Evolutionary conservation across 2,329 filamentous ascomycete genomes (phyloP), one percentile per base, ranked within the genome.

Genomic region (Penicillium italicum): DNA sequence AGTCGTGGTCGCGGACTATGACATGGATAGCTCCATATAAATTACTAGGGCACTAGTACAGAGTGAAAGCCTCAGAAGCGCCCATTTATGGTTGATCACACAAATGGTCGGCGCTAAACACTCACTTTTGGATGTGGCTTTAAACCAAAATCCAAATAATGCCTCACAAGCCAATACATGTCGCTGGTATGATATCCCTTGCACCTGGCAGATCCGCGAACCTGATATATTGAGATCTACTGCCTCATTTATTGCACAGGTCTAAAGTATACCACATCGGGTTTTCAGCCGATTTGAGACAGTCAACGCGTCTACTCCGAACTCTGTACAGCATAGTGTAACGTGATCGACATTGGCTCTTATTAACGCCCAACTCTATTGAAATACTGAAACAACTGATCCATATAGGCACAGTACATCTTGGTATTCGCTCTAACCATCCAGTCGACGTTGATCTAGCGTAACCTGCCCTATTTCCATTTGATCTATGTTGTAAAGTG

Each of bases 61-160:
- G n/a, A n/a, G n/a, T n/a, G n/a, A 56, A 56, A 57, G 46, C 51
- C 57, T 64, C 53, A 55, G n/a, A 38, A 43, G 44, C 33, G 24
- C 28, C 46, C 34, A 34, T 20, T 40, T 57, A 50, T 48, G 53
- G 41, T 28, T 28, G 20, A 53, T 36, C 37, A 38, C 38, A 33
- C 31, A 22, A 36, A 36, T 59, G 46, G 55, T 18, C 22, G 11
- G 18, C 37, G 36, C 22, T 50, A 57, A 41, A 33, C 14, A 42
- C 51, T 51, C 49, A 33, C 18, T n/a, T 11, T 20, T 31, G 8
- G 14, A 33, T 30, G 30, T 24, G 12, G 3, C 6, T 33, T 33
- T 14, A 2, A 20, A 20, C 10, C 11, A n/a, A 46, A 22, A 4
- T 28, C 11, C 11, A 1, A 34, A 48, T 33, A 47, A 53, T 34